Evolutionary conservation across 352 stramenopile species (phyloP).

Genomic region (Phytophthora pisi): DNA sequence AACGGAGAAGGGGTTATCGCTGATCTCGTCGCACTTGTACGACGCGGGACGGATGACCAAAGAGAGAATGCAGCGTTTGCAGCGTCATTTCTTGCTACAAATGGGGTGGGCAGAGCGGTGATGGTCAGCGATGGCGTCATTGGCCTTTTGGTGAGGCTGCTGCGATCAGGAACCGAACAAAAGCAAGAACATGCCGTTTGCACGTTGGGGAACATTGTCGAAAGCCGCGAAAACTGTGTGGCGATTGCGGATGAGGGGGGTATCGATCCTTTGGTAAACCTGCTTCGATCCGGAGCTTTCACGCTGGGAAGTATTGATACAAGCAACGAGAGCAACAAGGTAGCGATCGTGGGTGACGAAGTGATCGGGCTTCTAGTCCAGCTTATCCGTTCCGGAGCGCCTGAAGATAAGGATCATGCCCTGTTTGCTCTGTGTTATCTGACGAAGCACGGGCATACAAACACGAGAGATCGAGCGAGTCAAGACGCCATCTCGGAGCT

Average conservation of each 20-base stretch:
- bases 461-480: constrained; percentile 2
- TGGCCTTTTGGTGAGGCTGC: not conserved
- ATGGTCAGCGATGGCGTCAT: constrained; percentile 10
- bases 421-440: constrained; percentile 5
- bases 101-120: not conserved
- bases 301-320: not conserved
- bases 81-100: constrained; percentile 7
- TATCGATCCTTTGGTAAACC: constrained; percentile 3
- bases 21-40: not conserved
- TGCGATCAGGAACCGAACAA: constrained; percentile 1
- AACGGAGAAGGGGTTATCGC: constrained; percentile 1
- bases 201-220: constrained; percentile 1
- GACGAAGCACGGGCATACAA: not conserved
- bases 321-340: not conserved
- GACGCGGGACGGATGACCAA: constrained; percentile 4
- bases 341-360: not conserved
- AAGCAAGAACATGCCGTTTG: constrained; percentile 7
- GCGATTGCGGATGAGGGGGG: constrained; percentile 1
- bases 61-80: constrained; percentile 1
- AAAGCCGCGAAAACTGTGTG: not conserved
- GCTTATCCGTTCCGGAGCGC: constrained; percentile 1
- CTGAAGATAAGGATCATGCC: not conserved
- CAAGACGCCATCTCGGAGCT: constrained; percentile 3
- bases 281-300: constrained; percentile 2
- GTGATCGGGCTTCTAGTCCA: not conserved